Conservation (phyloP, 31 red algal species). For the Porphyra umbilicalis region DNA sequence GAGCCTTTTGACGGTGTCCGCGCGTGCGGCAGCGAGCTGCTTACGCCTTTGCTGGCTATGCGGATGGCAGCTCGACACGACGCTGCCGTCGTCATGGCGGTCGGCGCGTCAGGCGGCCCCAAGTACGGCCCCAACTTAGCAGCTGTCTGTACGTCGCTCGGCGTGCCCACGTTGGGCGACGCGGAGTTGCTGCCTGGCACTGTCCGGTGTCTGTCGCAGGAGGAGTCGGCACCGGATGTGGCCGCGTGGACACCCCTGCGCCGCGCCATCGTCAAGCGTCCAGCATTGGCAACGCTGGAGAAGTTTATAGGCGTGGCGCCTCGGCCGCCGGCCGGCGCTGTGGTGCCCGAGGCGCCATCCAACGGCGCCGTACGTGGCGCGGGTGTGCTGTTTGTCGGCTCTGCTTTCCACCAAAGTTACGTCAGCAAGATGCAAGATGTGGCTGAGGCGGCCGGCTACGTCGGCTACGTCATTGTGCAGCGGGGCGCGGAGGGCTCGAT, state of each 20-base stretch:
- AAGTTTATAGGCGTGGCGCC: slow-evolving; percentile 47
- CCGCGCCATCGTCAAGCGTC: slow-evolving; percentile 58
- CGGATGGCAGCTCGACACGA: slow-evolving; percentile 30
- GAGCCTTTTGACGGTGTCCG: slow-evolving; percentile 84
- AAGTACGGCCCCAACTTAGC: slow-evolving; percentile 78
- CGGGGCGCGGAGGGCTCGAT: slow-evolving; percentile 38
- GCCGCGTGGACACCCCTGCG: slow-evolving; percentile 37
- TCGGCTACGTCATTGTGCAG: slow-evolving; percentile 35
- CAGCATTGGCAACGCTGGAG: slow-evolving; percentile 56
- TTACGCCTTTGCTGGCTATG: slow-evolving; percentile 55
- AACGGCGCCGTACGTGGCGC: no score
- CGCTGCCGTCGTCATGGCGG: slow-evolving; percentile 37
- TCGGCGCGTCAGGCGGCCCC: slow-evolving; percentile 56
- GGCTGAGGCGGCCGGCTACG: slow-evolving; percentile 36
- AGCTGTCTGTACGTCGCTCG: slow-evolving; percentile 16
- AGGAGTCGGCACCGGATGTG: slow-evolving; percentile 13
- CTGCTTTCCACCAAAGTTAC: slow-evolving; percentile 63
- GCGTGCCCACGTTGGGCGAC: slow-evolving; percentile 12
- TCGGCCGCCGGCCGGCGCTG: slow-evolving; percentile 1
- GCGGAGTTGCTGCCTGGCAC: slow-evolving; percentile 1
- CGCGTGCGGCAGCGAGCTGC: slow-evolving; percentile 26
- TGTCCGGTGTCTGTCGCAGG: slow-evolving; percentile 16
- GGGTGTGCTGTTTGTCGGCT: slow-evolving; percentile 34
- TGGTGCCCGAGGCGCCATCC: no score
- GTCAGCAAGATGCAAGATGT: slow-evolving; percentile 59